phyloP scores from a whole-genome alignment of 108 stramenopile genomes.

The Tribonema minus region DNA sequence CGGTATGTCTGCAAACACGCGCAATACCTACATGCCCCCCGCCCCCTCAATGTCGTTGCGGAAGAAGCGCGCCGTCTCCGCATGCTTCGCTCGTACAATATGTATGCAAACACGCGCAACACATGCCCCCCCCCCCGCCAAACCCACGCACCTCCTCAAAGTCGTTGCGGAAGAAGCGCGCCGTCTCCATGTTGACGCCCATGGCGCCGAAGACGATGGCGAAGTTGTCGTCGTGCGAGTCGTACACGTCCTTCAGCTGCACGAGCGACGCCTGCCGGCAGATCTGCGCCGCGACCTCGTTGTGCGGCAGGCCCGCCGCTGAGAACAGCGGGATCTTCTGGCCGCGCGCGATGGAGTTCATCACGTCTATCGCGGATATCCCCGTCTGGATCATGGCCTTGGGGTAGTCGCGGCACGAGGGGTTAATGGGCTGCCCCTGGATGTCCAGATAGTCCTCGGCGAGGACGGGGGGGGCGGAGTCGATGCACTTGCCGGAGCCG shows the following conservation, averaged over 20 bases:
- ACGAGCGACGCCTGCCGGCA: conserved; percentile 91
- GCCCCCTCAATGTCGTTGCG: conserved; percentile 88
- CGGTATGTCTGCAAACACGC: no score
- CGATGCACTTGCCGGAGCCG: conserved; percentile 97
- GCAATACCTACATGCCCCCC: no score
- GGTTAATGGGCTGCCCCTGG: conserved; percentile 99
- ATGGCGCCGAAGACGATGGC: conserved; percentile 99
- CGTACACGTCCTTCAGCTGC: conserved; percentile 87
- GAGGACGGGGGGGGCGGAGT: conserved; percentile 93
- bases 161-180: conserved; percentile 96
- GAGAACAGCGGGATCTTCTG: conserved; percentile 99
- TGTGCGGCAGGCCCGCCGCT: conserved; percentile 99
- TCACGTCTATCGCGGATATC: conserved; percentile 99
- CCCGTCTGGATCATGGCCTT: conserved; percentile 98
- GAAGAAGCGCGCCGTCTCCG: no score
- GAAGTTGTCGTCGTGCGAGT: conserved; percentile 98
- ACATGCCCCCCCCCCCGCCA: no score
- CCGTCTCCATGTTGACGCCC: conserved; percentile 99
- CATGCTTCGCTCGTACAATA: no score
- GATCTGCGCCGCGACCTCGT: conserved; percentile 99
- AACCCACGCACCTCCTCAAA: conserved; percentile 87
- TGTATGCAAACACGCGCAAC: no score
- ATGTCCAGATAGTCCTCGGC: conserved; percentile 98
- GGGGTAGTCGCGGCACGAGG: conserved; percentile 96
- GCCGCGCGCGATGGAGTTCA: conserved; percentile 99